phyloP scores from a whole-genome alignment of 768 basidiomycete species.

The Asterophora lycoperdoides region DNA sequence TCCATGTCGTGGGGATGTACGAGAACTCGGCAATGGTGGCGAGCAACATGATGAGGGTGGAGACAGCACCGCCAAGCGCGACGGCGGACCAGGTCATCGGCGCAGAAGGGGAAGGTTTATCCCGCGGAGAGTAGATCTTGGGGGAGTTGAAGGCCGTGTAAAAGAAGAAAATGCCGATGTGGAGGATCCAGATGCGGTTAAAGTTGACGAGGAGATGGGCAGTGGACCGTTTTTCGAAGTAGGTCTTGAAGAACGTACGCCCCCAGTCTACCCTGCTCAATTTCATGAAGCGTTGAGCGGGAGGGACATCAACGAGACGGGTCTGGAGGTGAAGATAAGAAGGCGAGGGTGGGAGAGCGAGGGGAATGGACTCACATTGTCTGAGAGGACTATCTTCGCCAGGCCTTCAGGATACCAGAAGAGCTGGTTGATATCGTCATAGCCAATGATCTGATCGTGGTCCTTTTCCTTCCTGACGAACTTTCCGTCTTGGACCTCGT shows the following conservation, averaged over 20 bases:
- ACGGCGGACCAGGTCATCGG: constrained; percentile 95
- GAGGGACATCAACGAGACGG: constrained; percentile 86
- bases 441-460: constrained; percentile 95
- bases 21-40: constrained; percentile 94
- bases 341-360: background rate
- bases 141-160: constrained; percentile 98
- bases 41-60: constrained; percentile 88
- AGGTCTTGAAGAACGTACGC: constrained; percentile 97
- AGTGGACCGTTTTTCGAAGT: constrained; percentile 91
- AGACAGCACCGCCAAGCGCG: constrained; percentile 93
- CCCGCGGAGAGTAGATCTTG: constrained; percentile 75
- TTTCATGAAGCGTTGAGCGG: constrained; percentile 90
- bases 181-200: constrained; percentile 98
- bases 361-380: constrained; percentile 60
- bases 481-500: constrained; percentile 92
- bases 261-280: constrained; percentile 92
- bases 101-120: constrained; percentile 64
- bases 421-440: constrained; percentile 98
- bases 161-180: constrained; percentile 91
- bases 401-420: constrained; percentile 99
- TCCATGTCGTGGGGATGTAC: constrained; percentile 98
- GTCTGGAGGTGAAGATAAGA: constrained; percentile 43
- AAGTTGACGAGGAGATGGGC: constrained; percentile 97
- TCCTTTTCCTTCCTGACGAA: constrained; percentile 93
- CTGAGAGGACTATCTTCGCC: constrained; percentile 82